phyloP scores from a whole-genome alignment of 352 stramenopile genomes.

The Halophytophthora batemanensis region DNA sequence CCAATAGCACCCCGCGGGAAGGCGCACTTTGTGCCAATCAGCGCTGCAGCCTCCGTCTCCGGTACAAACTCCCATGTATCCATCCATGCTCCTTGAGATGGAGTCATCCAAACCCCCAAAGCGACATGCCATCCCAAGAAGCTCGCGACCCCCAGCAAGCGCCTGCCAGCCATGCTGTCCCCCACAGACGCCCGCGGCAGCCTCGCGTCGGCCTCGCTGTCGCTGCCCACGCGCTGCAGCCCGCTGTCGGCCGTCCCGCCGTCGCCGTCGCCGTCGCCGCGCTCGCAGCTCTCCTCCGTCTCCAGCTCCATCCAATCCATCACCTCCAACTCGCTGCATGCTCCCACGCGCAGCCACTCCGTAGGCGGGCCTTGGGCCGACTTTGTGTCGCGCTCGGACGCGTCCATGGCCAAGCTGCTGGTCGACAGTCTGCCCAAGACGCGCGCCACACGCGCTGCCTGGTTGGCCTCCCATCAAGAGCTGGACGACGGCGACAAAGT shows the following conservation, averaged over 20 bases:
- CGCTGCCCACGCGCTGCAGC: not conserved
- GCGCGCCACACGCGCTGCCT: constrained; percentile 23
- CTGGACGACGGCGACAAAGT: constrained; percentile 20
- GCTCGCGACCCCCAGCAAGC: too few relatives aligned
- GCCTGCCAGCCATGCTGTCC: too few relatives aligned
- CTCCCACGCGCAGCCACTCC: not conserved
- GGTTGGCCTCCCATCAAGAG: constrained; percentile 27
- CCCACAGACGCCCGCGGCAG: too few relatives aligned
- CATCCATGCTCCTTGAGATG: too few relatives aligned
- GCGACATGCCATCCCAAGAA: too few relatives aligned
- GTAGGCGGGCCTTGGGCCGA: constrained; percentile 30
- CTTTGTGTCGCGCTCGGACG: constrained; percentile 31
- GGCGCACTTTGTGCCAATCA: too few relatives aligned
- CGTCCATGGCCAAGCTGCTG: constrained; percentile 36
- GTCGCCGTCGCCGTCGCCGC: constrained; percentile 5
- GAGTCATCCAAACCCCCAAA: not conserved
- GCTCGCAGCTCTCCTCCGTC: constrained; percentile 4
- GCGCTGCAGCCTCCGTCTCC: too few relatives aligned
- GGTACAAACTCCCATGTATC: too few relatives aligned
- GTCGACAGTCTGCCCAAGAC: constrained; percentile 34
- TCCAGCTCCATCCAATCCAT: constrained; percentile 5
- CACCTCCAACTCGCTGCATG: constrained; percentile 1
- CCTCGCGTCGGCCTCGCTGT: not conserved
- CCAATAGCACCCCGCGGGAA: too few relatives aligned
- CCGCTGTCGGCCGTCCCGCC: not conserved